phyloP scores from a whole-genome alignment of 2,329 filamentous ascomycete genomes.

The Stagonosporopsis vannaccii region DNA sequence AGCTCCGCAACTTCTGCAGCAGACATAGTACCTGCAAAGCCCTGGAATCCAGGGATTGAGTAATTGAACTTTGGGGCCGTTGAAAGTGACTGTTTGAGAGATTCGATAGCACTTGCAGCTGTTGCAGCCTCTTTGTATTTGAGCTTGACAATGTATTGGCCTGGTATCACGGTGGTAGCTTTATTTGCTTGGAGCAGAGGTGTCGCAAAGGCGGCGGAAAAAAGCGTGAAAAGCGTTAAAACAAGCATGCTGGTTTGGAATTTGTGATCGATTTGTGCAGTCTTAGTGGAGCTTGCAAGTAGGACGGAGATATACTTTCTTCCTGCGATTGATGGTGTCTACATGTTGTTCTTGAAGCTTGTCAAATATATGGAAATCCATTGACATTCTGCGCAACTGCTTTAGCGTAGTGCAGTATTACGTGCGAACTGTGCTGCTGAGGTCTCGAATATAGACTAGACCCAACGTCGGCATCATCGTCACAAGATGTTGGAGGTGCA shows the following conservation, averaged over 20 bases:
- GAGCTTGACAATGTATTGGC: constrained; percentile 57
- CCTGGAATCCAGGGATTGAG: constrained; percentile 46
- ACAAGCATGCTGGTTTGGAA: constrained; percentile 37
- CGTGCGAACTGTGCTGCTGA: neutral
- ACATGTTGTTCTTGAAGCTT: neutral
- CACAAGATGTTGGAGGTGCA: neutral
- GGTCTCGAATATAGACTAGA: neutral
- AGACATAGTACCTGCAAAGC: constrained; percentile 46
- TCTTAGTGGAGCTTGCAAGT: neutral
- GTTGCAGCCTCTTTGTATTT: constrained; percentile 40
- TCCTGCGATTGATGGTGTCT: neutral
- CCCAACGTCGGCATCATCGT: neutral
- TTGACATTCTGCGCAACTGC: neutral
- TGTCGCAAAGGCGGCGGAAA: constrained; percentile 48
- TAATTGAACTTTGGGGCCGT: constrained; percentile 40
- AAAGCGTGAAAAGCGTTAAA: constrained; percentile 40
- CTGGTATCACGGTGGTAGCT: constrained; percentile 39
- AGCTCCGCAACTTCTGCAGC: constrained; percentile 36
- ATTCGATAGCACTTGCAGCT: constrained; percentile 19
- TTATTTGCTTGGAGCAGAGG: constrained; percentile 45
- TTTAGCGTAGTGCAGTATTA: neutral
- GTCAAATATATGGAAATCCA: neutral
- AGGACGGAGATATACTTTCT: neutral
- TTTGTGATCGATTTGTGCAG: neutral
- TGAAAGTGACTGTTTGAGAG: constrained; percentile 28